A percentile compares a stretch with the other conserved stretches of the same genome.
These are phyloP conservation scores for Juglanconis juglandina DNA, from an alignment of 2,329 filamentous ascomycete species.

Conservation along the genomic window DNA sequence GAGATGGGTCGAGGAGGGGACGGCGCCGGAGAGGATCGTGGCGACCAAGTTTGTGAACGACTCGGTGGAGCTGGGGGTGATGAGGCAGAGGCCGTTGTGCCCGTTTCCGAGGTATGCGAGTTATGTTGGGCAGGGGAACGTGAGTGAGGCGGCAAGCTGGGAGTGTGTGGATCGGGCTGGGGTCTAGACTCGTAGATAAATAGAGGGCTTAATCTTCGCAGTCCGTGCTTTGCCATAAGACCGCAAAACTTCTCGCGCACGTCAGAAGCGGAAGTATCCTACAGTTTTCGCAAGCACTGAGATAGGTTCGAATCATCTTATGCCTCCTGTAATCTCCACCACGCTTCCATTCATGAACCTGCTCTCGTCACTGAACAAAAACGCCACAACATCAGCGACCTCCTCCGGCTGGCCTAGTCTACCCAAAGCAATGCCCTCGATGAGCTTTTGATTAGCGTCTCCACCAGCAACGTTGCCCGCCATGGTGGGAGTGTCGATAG, in stretches of 20 bases:
- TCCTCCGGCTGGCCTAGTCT: constrained; percentile 27
- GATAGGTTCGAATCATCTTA: neutral
- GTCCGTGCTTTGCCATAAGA: neutral
- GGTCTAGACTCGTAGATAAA: neutral
- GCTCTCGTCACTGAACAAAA: constrained; percentile 47
- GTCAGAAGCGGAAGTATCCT: too few species aligned
- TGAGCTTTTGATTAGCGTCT: constrained; percentile 32
- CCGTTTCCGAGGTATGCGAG: neutral
- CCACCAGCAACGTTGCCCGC: constrained; percentile 45
- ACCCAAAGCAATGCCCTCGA: constrained; percentile 24
- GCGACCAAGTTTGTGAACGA: constrained; percentile 4
- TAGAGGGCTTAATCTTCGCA: neutral
- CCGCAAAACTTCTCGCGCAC: too few species aligned
- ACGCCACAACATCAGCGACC: constrained; percentile 39
- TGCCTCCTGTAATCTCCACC: constrained; percentile 43
- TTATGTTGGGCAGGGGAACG: neutral
- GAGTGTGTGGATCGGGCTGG: neutral
- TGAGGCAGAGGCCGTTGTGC: constrained; percentile 1
- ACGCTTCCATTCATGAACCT: constrained; percentile 53
- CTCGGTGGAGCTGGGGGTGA: neutral
- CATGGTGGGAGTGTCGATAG: constrained; percentile 27
- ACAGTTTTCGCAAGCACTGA: neutral
- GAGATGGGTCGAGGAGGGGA: constrained; percentile 40
- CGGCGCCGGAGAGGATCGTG: constrained; percentile 34
- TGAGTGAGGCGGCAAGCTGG: neutral